A percentile compares a stretch with the other conserved stretches of the same genome.
phyloP scores from a whole-genome alignment of 1,284 basidiomycete genomes.

The Tilletia caries region DNA sequence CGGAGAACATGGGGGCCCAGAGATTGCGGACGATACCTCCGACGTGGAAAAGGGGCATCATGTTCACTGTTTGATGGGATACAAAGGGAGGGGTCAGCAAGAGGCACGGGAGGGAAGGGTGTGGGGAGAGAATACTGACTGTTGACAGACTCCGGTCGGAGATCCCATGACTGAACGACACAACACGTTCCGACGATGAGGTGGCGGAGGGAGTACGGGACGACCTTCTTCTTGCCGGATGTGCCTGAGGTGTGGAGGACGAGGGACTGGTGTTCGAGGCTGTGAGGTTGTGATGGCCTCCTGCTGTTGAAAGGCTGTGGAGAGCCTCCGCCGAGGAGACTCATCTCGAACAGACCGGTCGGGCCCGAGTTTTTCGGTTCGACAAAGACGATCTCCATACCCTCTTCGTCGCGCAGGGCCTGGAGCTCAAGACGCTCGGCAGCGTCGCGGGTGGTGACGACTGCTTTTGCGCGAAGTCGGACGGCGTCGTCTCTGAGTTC shows the following conservation, averaged over 20 bases:
- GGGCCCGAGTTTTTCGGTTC: constrained; percentile 41
- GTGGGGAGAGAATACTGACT: constrained; percentile 22
- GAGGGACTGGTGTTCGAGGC: constrained; percentile 47
- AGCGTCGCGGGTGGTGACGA: constrained; percentile 49
- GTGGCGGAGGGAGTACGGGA: constrained; percentile 51
- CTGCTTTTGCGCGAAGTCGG: constrained; percentile 49
- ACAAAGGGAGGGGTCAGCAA: constrained; percentile 1
- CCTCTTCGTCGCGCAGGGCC: constrained; percentile 38
- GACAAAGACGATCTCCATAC: constrained; percentile 52
- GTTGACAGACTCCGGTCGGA: constrained; percentile 49
- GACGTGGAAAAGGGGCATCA: constrained; percentile 55
- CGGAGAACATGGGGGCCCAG: constrained; percentile 51
- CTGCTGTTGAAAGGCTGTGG: constrained; percentile 26
- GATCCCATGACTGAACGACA: constrained; percentile 51
- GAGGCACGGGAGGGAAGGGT: background rate
- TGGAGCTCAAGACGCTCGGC: constrained; percentile 45
- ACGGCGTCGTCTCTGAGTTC: constrained; percentile 51
- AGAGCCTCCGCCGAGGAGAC: constrained; percentile 30
- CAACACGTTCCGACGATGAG: constrained; percentile 52
- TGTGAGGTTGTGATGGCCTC: constrained; percentile 38
- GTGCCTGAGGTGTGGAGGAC: constrained; percentile 53
- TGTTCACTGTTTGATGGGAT: constrained; percentile 39
- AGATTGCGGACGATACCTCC: constrained; percentile 53
- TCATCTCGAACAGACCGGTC: constrained; percentile 51
- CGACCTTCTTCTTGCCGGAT: constrained; percentile 53